These are phyloP conservation scores for Colletotrichum navitas DNA, from an alignment of 2,329 filamentous ascomycete genomes.

Conservation along the genomic window DNA sequence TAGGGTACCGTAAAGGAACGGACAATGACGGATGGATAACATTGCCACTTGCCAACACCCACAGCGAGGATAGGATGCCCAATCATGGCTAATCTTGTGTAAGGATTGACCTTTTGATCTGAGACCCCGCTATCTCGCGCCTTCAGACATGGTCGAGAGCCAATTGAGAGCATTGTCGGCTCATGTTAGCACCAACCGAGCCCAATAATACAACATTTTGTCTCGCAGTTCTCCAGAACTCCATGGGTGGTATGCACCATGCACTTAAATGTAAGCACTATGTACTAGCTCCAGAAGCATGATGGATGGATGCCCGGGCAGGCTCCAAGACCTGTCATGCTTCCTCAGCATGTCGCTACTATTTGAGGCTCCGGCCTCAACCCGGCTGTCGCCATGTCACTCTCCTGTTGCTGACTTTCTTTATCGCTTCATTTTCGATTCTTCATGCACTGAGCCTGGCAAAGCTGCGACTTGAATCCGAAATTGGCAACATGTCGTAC, in stretches of 20 bases:
- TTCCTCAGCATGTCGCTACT: conserved; percentile 23
- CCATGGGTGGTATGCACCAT: conserved; percentile 13
- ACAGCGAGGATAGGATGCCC: conserved; percentile 11
- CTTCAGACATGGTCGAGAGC: background rate
- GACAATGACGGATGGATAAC: background rate
- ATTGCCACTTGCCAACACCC: background rate
- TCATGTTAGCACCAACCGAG: conserved; percentile 26
- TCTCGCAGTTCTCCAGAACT: conserved; percentile 3
- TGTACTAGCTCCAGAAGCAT: background rate
- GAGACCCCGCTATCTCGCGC: conserved; percentile 17
- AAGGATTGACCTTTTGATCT: conserved; percentile 8
- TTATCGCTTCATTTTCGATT: background rate
- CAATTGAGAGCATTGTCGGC: conserved; percentile 15
- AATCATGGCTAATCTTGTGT: conserved; percentile 13
- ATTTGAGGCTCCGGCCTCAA: conserved; percentile 21
- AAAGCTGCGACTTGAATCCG: conserved; percentile 1
- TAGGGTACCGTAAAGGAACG: background rate
- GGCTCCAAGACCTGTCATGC: conserved; percentile 23
- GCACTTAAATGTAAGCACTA: conserved; percentile 17
- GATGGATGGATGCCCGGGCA: conserved; percentile 16
- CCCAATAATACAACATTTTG: conserved; percentile 19
- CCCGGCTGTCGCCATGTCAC: conserved; percentile 16
- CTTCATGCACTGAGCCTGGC: no score
- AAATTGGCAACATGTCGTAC: conserved; percentile 22
- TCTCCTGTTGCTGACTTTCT: conserved; percentile 12